Percentiles rank a stretch among this genome's conserved stretches.
phyloP scores from a whole-genome alignment of 495 filamentous ascomycete species.

The Penicillium daleae region DNA sequence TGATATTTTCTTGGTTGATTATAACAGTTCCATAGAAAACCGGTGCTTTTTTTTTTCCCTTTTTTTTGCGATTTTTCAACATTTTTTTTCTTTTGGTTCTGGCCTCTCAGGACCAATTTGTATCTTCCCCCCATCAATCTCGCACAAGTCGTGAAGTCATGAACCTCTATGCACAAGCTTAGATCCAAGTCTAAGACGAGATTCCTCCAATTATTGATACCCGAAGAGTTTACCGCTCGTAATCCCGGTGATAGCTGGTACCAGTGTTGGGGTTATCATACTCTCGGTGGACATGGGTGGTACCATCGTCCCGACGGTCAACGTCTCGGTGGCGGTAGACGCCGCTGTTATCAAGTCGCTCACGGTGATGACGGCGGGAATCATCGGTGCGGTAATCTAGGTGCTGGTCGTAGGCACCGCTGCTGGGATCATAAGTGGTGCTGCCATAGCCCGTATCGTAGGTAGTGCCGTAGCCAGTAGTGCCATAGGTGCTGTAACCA shows the following conservation, averaged over 20 bases:
- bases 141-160: slow-evolving; percentile 2
- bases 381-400: slow-evolving; percentile 39
- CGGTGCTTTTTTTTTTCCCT: slow-evolving; percentile 9
- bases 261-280: slow-evolving; percentile 47
- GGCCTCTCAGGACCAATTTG: not conserved
- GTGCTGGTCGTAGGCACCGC: slow-evolving; percentile 45
- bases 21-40: not conserved
- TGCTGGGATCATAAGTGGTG: slow-evolving; percentile 43
- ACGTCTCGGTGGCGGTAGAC: slow-evolving; percentile 43
- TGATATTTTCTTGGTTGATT: slow-evolving; percentile 14
- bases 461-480: slow-evolving; percentile 41
- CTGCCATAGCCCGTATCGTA: slow-evolving; percentile 44
- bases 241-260: slow-evolving; percentile 39
- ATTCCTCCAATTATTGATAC: not conserved
- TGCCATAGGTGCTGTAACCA: slow-evolving; percentile 24
- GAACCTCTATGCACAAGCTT: slow-evolving; percentile 1
- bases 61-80: not conserved
- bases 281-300: slow-evolving; percentile 39
- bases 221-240: slow-evolving; percentile 26
- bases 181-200: not conserved
- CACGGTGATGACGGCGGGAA: slow-evolving; percentile 42
- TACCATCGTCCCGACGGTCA: slow-evolving; percentile 39
- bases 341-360: slow-evolving; percentile 36
- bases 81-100: not conserved
- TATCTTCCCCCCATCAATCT: not conserved